phyloP scores from a whole-genome alignment of 2,329 filamentous ascomycete species.

The Neonectria ditissima region DNA sequence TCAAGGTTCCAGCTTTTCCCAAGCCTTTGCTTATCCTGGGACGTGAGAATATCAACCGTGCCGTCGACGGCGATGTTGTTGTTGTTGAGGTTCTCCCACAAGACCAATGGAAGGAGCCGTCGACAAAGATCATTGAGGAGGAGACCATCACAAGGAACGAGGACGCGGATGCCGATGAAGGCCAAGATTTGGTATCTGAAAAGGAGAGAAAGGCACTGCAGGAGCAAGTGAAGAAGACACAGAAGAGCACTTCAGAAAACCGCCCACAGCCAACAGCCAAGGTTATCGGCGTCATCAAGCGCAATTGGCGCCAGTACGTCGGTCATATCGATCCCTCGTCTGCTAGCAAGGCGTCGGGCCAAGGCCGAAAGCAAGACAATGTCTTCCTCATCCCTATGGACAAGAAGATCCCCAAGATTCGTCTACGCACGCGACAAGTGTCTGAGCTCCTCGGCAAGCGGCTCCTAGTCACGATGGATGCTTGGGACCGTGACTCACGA shows the following conservation, averaged over 20 bases:
- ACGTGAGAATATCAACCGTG: slow-evolving; percentile 94
- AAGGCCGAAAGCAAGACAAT: slow-evolving; percentile 87
- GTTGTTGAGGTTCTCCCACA: slow-evolving; percentile 93
- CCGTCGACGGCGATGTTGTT: slow-evolving; percentile 91
- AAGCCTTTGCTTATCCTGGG: slow-evolving; percentile 90
- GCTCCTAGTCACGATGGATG: slow-evolving; percentile 91
- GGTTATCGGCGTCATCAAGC: slow-evolving; percentile 91
- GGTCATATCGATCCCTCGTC: slow-evolving; percentile 93
- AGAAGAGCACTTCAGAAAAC: slow-evolving; percentile 80
- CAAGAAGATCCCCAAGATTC: slow-evolving; percentile 96
- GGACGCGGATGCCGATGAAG: slow-evolving; percentile 86
- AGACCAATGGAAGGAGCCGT: slow-evolving; percentile 97
- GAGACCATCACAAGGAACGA: slow-evolving; percentile 92
- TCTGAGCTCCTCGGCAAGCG: slow-evolving; percentile 90
- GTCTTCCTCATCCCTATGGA: slow-evolving; percentile 99
- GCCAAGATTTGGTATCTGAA: slow-evolving; percentile 83
- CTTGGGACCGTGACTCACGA: slow-evolving; percentile 92
- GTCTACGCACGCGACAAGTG: slow-evolving; percentile 90
- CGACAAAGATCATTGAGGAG: slow-evolving; percentile 95
- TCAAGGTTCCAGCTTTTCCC: slow-evolving; percentile 90
- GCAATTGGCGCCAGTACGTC: slow-evolving; percentile 98
- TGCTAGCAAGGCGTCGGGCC: slow-evolving; percentile 76
- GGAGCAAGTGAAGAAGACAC: slow-evolving; percentile 89
- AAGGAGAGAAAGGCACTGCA: slow-evolving; percentile 88
- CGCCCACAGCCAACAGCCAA: slow-evolving; percentile 89